These are phyloP conservation scores for Alternaria metachromatica DNA, from an alignment of 2,329 filamentous ascomycete species.

Conservation along the genomic window DNA sequence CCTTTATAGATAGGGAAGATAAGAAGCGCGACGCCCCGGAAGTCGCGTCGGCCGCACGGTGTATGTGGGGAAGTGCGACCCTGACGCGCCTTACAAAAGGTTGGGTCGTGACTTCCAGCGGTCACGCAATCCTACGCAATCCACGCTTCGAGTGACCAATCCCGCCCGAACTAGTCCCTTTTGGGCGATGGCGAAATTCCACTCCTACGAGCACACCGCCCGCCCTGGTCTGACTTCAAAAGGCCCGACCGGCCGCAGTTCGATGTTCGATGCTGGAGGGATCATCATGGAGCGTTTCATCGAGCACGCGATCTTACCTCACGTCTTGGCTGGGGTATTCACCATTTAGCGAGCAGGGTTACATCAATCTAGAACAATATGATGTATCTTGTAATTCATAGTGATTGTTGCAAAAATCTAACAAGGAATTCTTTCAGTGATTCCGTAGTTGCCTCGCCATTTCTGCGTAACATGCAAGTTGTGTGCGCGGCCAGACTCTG, in stretches of 20 bases:
- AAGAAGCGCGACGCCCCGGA: constrained; percentile 8
- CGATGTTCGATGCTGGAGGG: background rate
- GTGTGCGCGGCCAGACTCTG: background rate
- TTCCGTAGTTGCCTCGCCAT: background rate
- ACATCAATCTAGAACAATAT: background rate
- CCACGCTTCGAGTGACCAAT: constrained; percentile 7
- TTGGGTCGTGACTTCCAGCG: constrained; percentile 9
- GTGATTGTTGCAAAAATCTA: background rate
- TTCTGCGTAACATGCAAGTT: background rate
- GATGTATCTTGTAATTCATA: background rate
- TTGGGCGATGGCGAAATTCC: constrained; percentile 3
- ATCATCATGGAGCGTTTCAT: background rate
- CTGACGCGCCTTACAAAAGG: constrained; percentile 9
- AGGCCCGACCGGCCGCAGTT: background rate
- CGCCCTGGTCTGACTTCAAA: constrained; percentile 6
- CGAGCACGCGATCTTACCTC: background rate
- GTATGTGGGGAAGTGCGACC: constrained; percentile 27
- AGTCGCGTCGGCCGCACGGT: constrained; percentile 14
- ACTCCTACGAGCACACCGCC: constrained; percentile 6
- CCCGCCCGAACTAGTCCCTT: constrained; percentile 4
- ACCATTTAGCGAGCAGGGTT: background rate
- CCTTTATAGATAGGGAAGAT: constrained; percentile 23
- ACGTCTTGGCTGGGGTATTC: background rate
- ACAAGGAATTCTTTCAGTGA: background rate
- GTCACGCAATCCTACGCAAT: constrained; percentile 20